Evolutionary conservation across 345 rosid species (phyloP).

Genomic region (Populus pruinosa): DNA sequence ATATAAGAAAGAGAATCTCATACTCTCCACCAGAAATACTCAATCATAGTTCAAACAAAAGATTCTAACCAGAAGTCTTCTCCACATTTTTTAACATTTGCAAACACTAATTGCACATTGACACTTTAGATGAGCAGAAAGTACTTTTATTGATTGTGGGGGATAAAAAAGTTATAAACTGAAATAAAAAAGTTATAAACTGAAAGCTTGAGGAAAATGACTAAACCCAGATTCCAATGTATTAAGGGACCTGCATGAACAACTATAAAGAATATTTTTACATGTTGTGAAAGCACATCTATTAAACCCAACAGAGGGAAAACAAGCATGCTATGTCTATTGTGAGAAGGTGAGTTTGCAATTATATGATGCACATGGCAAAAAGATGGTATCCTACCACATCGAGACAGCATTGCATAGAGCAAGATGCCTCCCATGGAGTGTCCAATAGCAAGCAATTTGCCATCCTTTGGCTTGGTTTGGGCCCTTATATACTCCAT

Average conservation of each 20-base stretch:
- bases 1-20: neutral
- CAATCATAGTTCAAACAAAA: neutral
- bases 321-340: neutral
- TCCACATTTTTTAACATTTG: neutral
- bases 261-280: neutral
- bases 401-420: conserved; percentile 56
- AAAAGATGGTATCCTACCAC: conserved; percentile 40
- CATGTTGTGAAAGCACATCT: neutral
- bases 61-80: neutral
- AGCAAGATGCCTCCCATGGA: conserved; percentile 86
- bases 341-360: neutral
- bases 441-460: conserved; percentile 67
- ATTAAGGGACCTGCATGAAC: neutral
- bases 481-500: conserved; percentile 56
- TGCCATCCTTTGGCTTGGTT: conserved; percentile 61
- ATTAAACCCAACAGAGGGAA: too few species aligned
- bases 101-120: neutral
- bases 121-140: neutral
- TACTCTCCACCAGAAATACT: neutral
- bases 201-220: neutral
- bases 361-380: neutral
- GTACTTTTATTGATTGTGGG: neutral
- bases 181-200: neutral
- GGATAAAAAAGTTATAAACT: neutral
- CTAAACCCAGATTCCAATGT: neutral